Conservation (phyloP, 2,329 filamentous ascomycete species). For the Aureobasidium musti region DNA sequence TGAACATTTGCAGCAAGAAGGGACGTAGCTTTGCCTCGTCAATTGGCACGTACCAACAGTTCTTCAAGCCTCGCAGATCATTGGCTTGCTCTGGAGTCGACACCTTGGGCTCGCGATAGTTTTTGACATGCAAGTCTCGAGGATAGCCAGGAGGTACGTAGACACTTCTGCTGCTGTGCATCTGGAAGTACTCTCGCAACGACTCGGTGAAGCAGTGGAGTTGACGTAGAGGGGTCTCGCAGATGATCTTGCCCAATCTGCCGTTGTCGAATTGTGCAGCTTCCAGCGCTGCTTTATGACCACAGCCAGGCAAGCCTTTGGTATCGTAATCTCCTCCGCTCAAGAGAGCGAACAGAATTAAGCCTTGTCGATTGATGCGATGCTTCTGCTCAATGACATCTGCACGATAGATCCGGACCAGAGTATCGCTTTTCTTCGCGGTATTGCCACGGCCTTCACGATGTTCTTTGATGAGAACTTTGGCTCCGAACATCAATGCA, state of each 20-base stretch:
- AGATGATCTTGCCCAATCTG: slow-evolving; percentile 40
- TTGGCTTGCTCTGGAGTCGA: slow-evolving; percentile 40
- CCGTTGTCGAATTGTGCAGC: slow-evolving; percentile 39
- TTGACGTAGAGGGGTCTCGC: slow-evolving; percentile 26
- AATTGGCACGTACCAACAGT: slow-evolving; percentile 39
- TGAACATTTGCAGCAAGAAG: slow-evolving; percentile 43
- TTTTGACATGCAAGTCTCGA: slow-evolving; percentile 37
- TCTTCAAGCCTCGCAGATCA: slow-evolving; percentile 37
- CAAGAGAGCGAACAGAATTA: slow-evolving; percentile 48
- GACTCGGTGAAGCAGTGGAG: slow-evolving; percentile 18
- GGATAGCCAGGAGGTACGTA: slow-evolving; percentile 37
- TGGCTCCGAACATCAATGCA: slow-evolving; percentile 52
- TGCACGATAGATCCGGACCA: slow-evolving; percentile 41
- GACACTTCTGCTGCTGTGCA: neutral
- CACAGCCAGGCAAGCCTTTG: slow-evolving; percentile 44
- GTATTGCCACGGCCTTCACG: slow-evolving; percentile 32
- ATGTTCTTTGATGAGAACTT: slow-evolving; percentile 43
- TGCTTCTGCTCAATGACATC: slow-evolving; percentile 37
- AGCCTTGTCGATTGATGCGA: slow-evolving; percentile 41
- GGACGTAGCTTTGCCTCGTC: slow-evolving; percentile 42
- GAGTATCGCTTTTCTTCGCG: slow-evolving; percentile 33
- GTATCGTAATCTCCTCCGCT: slow-evolving; percentile 47
- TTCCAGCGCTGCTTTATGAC: slow-evolving; percentile 38
- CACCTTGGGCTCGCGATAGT: slow-evolving; percentile 45
- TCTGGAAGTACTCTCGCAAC: slow-evolving; percentile 1